phyloP scores from a whole-genome alignment of 495 filamentous ascomycete genomes.

The Parachaetomium inaequale region DNA sequence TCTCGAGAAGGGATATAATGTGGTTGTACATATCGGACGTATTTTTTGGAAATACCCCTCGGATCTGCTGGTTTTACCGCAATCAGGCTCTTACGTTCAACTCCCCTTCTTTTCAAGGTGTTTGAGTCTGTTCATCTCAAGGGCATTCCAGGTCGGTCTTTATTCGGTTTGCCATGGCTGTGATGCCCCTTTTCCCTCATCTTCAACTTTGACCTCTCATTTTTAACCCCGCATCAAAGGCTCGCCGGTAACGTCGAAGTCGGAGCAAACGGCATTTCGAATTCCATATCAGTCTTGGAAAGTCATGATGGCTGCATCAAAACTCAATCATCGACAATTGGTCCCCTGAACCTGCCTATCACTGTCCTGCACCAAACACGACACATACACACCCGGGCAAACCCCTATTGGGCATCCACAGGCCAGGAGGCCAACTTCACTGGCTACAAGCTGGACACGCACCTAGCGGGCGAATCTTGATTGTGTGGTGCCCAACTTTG shows the following conservation, averaged over 20 bases:
- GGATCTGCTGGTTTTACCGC: not conserved
- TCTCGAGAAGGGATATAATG: not conserved
- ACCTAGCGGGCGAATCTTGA: not conserved
- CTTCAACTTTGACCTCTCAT: too few relatives aligned
- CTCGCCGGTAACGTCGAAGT: too few relatives aligned
- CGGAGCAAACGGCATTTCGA: too few relatives aligned
- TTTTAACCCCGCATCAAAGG: too few relatives aligned
- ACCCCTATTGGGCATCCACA: not conserved
- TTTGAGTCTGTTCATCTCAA: too few relatives aligned
- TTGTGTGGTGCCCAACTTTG: slow-evolving; percentile 5
- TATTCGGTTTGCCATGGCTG: too few relatives aligned
- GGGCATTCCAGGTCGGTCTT: too few relatives aligned
- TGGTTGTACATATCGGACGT: not conserved
- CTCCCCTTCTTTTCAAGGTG: too few relatives aligned
- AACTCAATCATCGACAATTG: too few relatives aligned
- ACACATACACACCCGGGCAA: not conserved
- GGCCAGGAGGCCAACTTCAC: not conserved
- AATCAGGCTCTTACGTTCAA: too few relatives aligned
- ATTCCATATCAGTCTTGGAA: too few relatives aligned
- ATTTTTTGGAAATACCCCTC: not conserved
- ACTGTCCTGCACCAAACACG: not conserved
- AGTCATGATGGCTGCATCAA: too few relatives aligned
- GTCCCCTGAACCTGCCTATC: slow-evolving; percentile 1
- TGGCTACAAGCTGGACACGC: slow-evolving; percentile 11
- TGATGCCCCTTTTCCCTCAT: not conserved